Evolutionary conservation across 2,329 filamentous ascomycete species (phyloP), one percentile per base, ranked within the genome.

Genomic region (Penicillium sp.): DNA sequence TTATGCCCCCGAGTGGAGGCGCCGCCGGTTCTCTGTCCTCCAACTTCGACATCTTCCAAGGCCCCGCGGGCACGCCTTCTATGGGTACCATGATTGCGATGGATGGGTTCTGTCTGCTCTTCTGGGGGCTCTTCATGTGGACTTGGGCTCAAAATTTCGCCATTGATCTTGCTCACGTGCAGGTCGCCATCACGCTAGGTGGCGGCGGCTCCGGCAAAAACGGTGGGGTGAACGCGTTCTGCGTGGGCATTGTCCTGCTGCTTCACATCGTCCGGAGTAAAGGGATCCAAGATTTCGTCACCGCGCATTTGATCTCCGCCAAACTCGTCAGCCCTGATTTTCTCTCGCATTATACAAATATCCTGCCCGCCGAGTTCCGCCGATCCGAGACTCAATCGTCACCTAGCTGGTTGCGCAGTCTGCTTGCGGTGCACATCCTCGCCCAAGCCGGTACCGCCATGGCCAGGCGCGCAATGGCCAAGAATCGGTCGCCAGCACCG

Each of bases 1-100:
- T 96, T 66, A 89, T 95, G 54, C 88, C 90, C 39, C 87, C 89
- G 13, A 82, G 85, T 55, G 88, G 84, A 50, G 85, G 84, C 45
- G 86, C 86, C 64, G 84, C 88, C 51, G 86, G 86, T 55, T 79
- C 81, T 43, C 73, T 86, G 47, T 78, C 90, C 54, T 93, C 88
- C 63, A 81, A 95, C 61, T 88, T 87, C 68, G 90, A 96, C 66
- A 88, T 96, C 60, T 90, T 96, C 65, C 88, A 95, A 66, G 87
- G 86, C 50, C 87, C 88, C 53, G 82, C 88, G 43, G 89, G 88
- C 54, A 90, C 88, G 38, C 90, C 90, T 18, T 94, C 90, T 5
- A 74, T 95, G 51, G 85, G 86, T 49, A 94, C 89, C 5, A 85
- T 95, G 55, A 73, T 91, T 48, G 84, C 88, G 55, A 86, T 94